Evolutionary conservation across 2,329 filamentous ascomycete genomes (phyloP).

Genomic region (Fusarium aywerte): DNA sequence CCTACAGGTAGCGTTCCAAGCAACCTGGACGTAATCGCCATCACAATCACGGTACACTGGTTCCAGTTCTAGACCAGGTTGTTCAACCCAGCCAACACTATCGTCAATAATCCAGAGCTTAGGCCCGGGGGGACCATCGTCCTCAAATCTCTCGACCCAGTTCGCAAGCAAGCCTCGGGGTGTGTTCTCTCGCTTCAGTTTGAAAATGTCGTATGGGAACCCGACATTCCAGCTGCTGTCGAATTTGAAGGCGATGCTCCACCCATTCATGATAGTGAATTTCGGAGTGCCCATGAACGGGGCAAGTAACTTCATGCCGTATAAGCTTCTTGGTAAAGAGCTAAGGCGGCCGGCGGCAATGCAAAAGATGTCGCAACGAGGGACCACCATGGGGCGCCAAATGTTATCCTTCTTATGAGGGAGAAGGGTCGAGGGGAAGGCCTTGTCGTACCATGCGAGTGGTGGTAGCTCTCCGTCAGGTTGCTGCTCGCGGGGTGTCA

Average conservation of each 20-base stretch:
- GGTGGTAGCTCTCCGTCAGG: rapidly evolving
- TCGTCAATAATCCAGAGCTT: background rate
- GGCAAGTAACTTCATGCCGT: background rate
- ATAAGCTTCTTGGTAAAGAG: rapidly evolving
- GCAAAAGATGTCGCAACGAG: background rate
- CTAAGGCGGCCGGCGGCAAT: background rate
- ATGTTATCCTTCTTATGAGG: rapidly evolving
- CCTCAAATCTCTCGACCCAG: background rate
- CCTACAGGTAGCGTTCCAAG: background rate
- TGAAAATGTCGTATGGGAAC: rapidly evolving
- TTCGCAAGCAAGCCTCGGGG: background rate
- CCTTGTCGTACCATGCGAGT: rapidly evolving
- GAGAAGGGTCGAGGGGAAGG: background rate
- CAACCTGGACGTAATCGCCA: background rate
- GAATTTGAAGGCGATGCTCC: background rate
- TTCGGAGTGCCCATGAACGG: background rate
- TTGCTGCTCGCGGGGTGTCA: background rate
- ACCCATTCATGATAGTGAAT: background rate
- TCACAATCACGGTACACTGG: background rate
- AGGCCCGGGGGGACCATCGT: rapidly evolving
- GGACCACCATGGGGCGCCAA: background rate
- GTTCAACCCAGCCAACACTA: background rate
- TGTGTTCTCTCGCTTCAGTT: rapidly evolving
- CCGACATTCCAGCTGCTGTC: background rate
- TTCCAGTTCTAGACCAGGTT: rapidly evolving